Percentiles rank a stretch among this genome's conserved stretches.
Evolutionary conservation across 2,329 filamentous ascomycete species (phyloP).

Genomic region (Colletotrichum sansevieriae): DNA sequence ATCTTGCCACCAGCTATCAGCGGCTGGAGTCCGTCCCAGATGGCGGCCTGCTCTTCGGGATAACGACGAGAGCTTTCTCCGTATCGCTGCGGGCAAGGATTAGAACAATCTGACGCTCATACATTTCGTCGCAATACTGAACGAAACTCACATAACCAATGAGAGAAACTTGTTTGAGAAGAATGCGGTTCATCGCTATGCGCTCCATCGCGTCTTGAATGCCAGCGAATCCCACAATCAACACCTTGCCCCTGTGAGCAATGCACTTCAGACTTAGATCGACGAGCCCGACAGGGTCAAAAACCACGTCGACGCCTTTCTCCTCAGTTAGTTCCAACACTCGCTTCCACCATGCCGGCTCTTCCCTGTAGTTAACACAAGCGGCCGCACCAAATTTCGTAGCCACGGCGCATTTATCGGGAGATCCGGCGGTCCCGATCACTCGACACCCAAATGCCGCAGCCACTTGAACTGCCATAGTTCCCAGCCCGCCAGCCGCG

Average conservation of each 20-base stretch:
- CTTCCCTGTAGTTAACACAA: slow-evolving; percentile 55
- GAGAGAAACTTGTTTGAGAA: slow-evolving; percentile 65
- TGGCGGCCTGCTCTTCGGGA: slow-evolving; percentile 59
- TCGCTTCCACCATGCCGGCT: slow-evolving; percentile 61
- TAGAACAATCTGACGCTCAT: neutral
- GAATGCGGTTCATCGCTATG: slow-evolving; percentile 65
- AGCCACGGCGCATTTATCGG: slow-evolving; percentile 59
- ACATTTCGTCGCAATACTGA: neutral
- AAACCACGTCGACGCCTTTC: slow-evolving; percentile 68
- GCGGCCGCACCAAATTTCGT: slow-evolving; percentile 55
- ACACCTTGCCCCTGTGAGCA: slow-evolving; percentile 65
- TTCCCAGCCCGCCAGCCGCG: slow-evolving; percentile 67
- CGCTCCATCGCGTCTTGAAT: slow-evolving; percentile 65
- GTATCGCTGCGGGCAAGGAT: slow-evolving; percentile 58
- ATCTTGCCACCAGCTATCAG: slow-evolving; percentile 62
- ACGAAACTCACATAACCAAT: slow-evolving; percentile 62
- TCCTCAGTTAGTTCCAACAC: slow-evolving; percentile 62
- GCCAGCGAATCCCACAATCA: slow-evolving; percentile 71
- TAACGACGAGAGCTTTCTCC: slow-evolving; percentile 67
- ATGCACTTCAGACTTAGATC: slow-evolving; percentile 66
- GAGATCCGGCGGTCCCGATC: slow-evolving; percentile 64
- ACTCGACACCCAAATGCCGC: slow-evolving; percentile 65
- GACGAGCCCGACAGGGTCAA: slow-evolving; percentile 70
- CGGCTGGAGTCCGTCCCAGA: slow-evolving; percentile 64
- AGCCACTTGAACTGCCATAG: slow-evolving; percentile 69